Evolutionary conservation across 768 basidiomycete species (phyloP).

Genomic region (Lentinula sp.): DNA sequence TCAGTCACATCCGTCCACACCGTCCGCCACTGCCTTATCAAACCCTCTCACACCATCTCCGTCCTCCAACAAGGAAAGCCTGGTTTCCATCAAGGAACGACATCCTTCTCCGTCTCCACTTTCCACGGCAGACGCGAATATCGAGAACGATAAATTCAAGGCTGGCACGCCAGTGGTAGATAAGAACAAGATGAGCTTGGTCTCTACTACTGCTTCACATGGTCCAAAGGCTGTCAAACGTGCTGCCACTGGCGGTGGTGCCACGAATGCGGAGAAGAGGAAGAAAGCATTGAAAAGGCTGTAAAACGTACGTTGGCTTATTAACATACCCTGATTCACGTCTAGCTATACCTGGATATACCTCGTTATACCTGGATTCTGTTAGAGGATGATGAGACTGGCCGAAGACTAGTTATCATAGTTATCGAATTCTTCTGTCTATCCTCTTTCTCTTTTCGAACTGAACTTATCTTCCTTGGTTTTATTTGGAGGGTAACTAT

Average conservation of each 20-base stretch:
- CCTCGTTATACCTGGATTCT: neutral
- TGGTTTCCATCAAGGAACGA: constrained; percentile 44
- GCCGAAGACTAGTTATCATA: neutral
- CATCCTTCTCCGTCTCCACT: constrained; percentile 65
- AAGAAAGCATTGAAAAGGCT: constrained; percentile 85
- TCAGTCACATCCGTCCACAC: constrained; percentile 33
- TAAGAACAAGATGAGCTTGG: neutral
- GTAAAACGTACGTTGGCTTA: constrained; percentile 19
- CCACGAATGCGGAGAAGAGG: constrained; percentile 68
- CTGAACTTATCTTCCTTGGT: neutral
- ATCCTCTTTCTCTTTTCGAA: neutral
- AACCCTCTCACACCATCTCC: constrained; percentile 36
- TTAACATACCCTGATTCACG: neutral
- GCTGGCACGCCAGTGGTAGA: constrained; percentile 19
- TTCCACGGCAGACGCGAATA: constrained; percentile 66
- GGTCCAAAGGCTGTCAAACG: constrained; percentile 66
- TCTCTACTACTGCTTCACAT: constrained; percentile 20
- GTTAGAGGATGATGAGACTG: neutral
- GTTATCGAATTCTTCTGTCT: neutral
- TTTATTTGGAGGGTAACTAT: too few relatives aligned
- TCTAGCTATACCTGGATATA: neutral
- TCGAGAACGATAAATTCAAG: constrained; percentile 32
- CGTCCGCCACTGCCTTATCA: constrained; percentile 36
- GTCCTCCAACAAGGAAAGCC: constrained; percentile 28
- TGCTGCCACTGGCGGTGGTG: constrained; percentile 45